Percentiles rank a stretch among this genome's conserved stretches.
Conservation (phyloP, 2,329 filamentous ascomycete species). For the Hypoxylon sp. region DNA sequence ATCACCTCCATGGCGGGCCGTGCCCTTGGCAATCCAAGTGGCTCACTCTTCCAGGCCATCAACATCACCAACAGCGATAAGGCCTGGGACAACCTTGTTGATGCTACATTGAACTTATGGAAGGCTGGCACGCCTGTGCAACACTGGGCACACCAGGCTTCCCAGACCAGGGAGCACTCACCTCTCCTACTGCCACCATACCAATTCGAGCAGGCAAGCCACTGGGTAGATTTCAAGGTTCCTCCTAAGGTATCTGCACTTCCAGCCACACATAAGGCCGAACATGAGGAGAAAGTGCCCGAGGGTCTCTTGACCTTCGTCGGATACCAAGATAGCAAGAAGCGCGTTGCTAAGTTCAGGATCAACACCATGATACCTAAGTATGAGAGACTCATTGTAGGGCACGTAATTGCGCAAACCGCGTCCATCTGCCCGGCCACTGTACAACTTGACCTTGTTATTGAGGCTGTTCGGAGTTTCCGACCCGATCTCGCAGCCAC, state of each 20-base stretch:
- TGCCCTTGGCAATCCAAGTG: slow-evolving; percentile 48
- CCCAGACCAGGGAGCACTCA: slow-evolving; percentile 48
- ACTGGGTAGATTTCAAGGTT: slow-evolving; percentile 57
- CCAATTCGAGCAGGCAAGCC: slow-evolving; percentile 59
- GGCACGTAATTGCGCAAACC: slow-evolving; percentile 59
- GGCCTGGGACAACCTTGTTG: slow-evolving; percentile 43
- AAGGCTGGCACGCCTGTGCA: slow-evolving; percentile 54
- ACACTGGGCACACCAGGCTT: slow-evolving; percentile 58
- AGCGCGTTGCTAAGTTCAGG: slow-evolving; percentile 56
- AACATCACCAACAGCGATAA: slow-evolving; percentile 46
- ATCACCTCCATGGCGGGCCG: slow-evolving; percentile 55
- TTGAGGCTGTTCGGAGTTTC: slow-evolving; percentile 54
- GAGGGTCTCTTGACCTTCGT: slow-evolving; percentile 52
- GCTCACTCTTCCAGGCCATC: slow-evolving; percentile 47
- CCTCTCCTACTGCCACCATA: slow-evolving; percentile 58
- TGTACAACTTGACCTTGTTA: slow-evolving; percentile 54
- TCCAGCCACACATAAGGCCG: slow-evolving; percentile 14
- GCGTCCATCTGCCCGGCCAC: slow-evolving; percentile 59
- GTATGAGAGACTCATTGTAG: slow-evolving; percentile 55
- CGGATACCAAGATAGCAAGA: slow-evolving; percentile 49
- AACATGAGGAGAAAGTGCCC: slow-evolving; percentile 29
- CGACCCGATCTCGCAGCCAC: slow-evolving; percentile 44
- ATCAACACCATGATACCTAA: slow-evolving; percentile 57
- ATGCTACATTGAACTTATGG: slow-evolving; percentile 57
- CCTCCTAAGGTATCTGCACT: slow-evolving; percentile 29